Percentiles rank a stretch among this genome's conserved stretches.
Evolutionary conservation across 2,329 filamentous ascomycete species (phyloP).

Genomic region (Thelonectria discophora): DNA sequence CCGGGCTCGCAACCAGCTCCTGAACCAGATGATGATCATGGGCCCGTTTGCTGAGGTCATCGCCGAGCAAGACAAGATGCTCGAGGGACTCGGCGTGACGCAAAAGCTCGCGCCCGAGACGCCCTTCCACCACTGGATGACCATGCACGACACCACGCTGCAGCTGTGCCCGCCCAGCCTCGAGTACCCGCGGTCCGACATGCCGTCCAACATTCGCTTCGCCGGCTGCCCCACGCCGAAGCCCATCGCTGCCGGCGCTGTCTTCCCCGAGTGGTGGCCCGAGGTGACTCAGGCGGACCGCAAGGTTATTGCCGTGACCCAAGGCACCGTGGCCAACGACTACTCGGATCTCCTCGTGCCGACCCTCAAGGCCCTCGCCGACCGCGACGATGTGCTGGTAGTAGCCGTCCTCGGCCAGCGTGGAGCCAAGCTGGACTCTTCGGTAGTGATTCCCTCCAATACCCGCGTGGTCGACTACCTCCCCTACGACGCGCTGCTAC

Average conservation of each 20-base stretch:
- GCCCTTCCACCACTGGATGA: slow-evolving; percentile 42
- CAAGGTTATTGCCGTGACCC: slow-evolving; percentile 56
- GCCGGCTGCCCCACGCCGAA: slow-evolving; percentile 53
- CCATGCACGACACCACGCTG: slow-evolving; percentile 46
- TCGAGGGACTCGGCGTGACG: slow-evolving; percentile 44
- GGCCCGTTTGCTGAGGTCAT: slow-evolving; percentile 37
- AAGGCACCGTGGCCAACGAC: slow-evolving; percentile 55
- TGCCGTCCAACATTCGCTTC: slow-evolving; percentile 52
- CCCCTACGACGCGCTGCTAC: slow-evolving; percentile 57
- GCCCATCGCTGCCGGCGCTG: slow-evolving; percentile 39
- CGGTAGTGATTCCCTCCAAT: slow-evolving; percentile 51
- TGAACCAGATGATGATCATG: slow-evolving; percentile 37
- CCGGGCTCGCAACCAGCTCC: slow-evolving; percentile 44
- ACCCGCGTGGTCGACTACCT: slow-evolving; percentile 57
- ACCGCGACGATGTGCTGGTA: slow-evolving; percentile 50
- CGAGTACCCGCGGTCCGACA: slow-evolving; percentile 50
- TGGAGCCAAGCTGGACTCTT: slow-evolving; percentile 35
- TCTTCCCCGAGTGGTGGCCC: slow-evolving; percentile 57
- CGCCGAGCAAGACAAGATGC: slow-evolving; percentile 37
- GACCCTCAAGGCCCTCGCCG: slow-evolving; percentile 53
- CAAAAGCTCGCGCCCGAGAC: slow-evolving; percentile 23
- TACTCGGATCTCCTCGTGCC: slow-evolving; percentile 56
- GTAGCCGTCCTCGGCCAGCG: slow-evolving; percentile 45
- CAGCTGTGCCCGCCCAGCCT: slow-evolving; percentile 51
- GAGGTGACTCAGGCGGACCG: slow-evolving; percentile 47